Conservation (phyloP, 1,284 basidiomycete genomes). For the Polyporus tsugae region DNA sequence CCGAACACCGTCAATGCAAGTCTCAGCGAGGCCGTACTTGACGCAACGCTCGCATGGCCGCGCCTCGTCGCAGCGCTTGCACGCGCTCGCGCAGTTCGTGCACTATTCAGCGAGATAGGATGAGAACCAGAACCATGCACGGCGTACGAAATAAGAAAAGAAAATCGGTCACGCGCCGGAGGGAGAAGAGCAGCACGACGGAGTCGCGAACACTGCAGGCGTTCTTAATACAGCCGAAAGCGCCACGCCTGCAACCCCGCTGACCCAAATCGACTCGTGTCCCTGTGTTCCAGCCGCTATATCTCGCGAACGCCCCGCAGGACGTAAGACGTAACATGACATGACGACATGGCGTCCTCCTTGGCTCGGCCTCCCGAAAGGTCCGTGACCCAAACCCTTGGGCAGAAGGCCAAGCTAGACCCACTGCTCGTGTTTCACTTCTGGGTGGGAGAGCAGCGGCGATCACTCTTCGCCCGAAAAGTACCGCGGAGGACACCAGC, state of each 20-base stretch:
- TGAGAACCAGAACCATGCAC: neutral
- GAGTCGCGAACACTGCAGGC: slow-evolving; percentile 3
- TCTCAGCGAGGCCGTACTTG: slow-evolving; percentile 79
- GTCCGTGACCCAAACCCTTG: neutral
- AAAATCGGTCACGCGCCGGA: neutral
- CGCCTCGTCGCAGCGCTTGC: slow-evolving; percentile 85
- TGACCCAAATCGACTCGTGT: neutral
- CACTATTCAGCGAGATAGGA: slow-evolving; percentile 52
- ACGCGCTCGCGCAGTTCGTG: slow-evolving; percentile 86
- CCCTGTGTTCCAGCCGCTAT: slow-evolving; percentile 6
- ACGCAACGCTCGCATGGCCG: slow-evolving; percentile 84
- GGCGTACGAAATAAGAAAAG: neutral
- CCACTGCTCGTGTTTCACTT: neutral
- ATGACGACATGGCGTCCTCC: neutral
- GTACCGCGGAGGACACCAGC: slow-evolving; percentile 3
- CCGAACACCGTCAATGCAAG: slow-evolving; percentile 77
- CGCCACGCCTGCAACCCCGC: slow-evolving; percentile 3
- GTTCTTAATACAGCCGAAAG: slow-evolving; percentile 11
- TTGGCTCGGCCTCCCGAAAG: neutral
- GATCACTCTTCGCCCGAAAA: slow-evolving; percentile 7
- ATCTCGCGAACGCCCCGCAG: neutral
- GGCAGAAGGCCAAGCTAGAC: neutral
- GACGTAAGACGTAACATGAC: slow-evolving; percentile 2
- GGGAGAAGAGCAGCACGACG: neutral
- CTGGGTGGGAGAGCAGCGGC: slow-evolving; percentile 2